Evolutionary conservation across 192 early-diverging fungal species (phyloP), one percentile per base, ranked within the genome.

Genomic region (Coemansia sp.): DNA sequence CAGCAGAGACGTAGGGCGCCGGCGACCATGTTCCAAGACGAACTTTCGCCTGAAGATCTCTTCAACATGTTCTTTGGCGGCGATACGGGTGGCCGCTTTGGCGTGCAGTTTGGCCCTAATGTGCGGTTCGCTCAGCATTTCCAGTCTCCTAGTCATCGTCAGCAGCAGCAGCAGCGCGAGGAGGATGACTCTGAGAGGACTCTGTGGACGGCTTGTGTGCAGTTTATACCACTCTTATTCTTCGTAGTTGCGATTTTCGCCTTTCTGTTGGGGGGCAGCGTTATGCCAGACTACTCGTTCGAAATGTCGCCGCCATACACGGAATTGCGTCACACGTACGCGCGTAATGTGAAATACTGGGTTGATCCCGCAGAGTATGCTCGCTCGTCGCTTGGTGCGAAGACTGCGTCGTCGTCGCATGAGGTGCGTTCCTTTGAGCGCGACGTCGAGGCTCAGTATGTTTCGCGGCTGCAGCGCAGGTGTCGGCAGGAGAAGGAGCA

Each of bases 1-100:
- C 60, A 50, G 31, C 41, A 66, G 43, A 24, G 47, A 38, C 33
- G 41, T 66, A 2, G 49, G 66, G 22, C 13, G 44, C 44, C 52
- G 31, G 33, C 47, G 62, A 43, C 41, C 11, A 43, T 43, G 60
- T 75, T 84, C 49, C 87, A 85, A 55, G 89, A 92, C 16, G 97
- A 97, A 73, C 87, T 97, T 27, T 89, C 88, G 20, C 95, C 97
- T 10, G 97, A 98, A 75, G 97, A 98, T 40, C 72, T 98, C 24
- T 96, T 98, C 79, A 95, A 95, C 73, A 95, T 95, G 92, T 98
- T 98, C 70, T 96, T 98, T 79, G 92, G 92, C 3, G 89, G 90
- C 55, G 31, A 33, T 7, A 34, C 29, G 10, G 83, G 87, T 49
- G 85, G 89, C 15, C 82, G 75, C 65, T 86, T 83, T 49, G 73